Base-by-base conservation (phyloP, 2,329 filamentous ascomycete genomes). In the Macrophomina phaseolina region DNA sequence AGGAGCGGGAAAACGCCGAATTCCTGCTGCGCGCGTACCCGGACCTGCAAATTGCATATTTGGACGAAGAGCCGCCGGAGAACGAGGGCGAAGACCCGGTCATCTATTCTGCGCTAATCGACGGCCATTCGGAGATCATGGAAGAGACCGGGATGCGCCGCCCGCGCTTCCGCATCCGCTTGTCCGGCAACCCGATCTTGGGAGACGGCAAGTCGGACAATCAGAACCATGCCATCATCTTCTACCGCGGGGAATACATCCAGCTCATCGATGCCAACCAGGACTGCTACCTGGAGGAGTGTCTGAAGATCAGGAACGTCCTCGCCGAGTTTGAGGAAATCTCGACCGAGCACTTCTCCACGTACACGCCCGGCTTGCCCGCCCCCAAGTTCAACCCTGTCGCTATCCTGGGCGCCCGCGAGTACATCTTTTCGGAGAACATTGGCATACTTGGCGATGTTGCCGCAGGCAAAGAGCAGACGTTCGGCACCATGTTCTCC, bases 341-440 rank as follows among this genome's bases (percentile, higher is more conserved):
- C 93, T 97, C 94, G 74, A 92, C 91, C 0, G 94, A 98, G 74
- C 97, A 97, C 68, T 89, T 96, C 62, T 98, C 95, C 0, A 95
- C 95, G 0, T 99, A 99, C 82, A 97, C 95, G 1, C 95, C 95
- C 67, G 95, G 95, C 71, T 87, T 97, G 34, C 90, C 94, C 74
- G 91, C 89, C 65, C 83, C 88, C 18, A 85, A 88, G 62, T 84
- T 83, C 65, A 87, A 90, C 69, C 95, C 95, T 1, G 95, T 99
- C 68, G 95, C 95, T 67, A 99, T 99, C 81, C 89, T 99, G 52
- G 95, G 95, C 87, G 95, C 95, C 73, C 94, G 95, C 82, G 95
- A 99, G 83, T 99, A 99, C 83, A 98, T 99, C 83, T 99, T 99
- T 89, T 99, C 95, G 0, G 95, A 99, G 85, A 99, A 97, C 79